Percentiles rank a stretch among this genome's conserved stretches.
Evolutionary conservation across 306 rosid species (phyloP).

Genomic region (Potentilla sterilis): DNA sequence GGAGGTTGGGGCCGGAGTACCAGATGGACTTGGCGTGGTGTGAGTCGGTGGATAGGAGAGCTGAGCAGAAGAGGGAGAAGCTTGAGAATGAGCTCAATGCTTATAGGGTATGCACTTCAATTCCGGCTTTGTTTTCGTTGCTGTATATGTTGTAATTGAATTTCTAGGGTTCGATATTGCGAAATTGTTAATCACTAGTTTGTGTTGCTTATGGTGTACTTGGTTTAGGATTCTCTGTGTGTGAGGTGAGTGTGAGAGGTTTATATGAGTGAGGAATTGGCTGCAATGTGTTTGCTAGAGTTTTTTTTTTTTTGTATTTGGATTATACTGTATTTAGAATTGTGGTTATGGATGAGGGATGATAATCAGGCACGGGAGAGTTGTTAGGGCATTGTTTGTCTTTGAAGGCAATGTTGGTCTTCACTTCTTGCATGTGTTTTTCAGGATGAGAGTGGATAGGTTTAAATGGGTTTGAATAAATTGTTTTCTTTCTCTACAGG

Average conservation of each 20-base stretch:
- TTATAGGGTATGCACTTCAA: constrained; percentile 52
- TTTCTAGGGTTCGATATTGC: background rate
- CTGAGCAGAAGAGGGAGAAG: constrained; percentile 90
- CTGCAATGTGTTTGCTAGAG: background rate
- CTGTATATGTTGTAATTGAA: background rate
- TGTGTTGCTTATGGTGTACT: background rate
- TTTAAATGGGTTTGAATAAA: background rate
- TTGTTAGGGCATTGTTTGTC: background rate
- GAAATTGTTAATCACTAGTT: background rate
- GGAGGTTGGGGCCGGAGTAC: constrained; percentile 62
- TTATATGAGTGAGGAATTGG: background rate
- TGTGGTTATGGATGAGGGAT: background rate
- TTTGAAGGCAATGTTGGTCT: background rate
- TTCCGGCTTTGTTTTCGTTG: background rate
- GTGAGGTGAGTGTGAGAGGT: background rate
- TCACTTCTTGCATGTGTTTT: background rate
- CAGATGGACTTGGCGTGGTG: constrained; percentile 71
- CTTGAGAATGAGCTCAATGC: constrained; percentile 96
- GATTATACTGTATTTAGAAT: background rate
- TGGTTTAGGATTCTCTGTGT: background rate
- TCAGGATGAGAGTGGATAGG: background rate
- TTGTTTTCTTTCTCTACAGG: background rate
- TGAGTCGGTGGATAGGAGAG: constrained; percentile 66
- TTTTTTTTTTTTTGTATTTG: background rate
- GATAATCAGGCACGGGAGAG: background rate